These are phyloP conservation scores for Maudiozyma turicensis DNA, from an alignment of 805 yeast species.

Conservation along the genomic window DNA sequence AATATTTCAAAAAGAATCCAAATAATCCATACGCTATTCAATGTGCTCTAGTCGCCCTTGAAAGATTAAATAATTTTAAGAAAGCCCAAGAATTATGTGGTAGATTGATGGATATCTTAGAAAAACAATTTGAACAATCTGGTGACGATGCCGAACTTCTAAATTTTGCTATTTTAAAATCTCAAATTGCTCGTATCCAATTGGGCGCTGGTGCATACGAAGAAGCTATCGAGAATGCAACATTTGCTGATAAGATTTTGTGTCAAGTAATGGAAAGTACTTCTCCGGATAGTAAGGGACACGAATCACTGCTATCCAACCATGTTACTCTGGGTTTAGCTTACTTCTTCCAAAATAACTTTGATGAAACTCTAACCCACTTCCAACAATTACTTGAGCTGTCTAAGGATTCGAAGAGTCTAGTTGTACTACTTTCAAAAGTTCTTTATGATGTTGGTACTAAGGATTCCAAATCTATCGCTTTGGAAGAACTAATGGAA, in stretches of 20 bases:
- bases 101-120: constrained; percentile 41
- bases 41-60: constrained; percentile 48
- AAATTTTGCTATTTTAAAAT: constrained; percentile 48
- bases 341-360: constrained; percentile 51
- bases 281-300: not conserved
- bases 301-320: constrained; percentile 39
- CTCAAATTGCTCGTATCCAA: constrained; percentile 63
- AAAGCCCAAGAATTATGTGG: constrained; percentile 41
- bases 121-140: constrained; percentile 43
- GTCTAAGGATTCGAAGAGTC: constrained; percentile 49
- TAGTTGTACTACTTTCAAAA: constrained; percentile 69
- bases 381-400: constrained; percentile 52
- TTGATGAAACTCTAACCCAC: constrained; percentile 56
- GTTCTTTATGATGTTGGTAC: constrained; percentile 68
- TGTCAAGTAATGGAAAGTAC: constrained; percentile 20
- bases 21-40: constrained; percentile 47
- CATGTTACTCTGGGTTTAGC: constrained; percentile 65
- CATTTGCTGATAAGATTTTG: constrained; percentile 42
- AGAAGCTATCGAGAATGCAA: constrained; percentile 52
- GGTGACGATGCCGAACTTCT: constrained; percentile 41
- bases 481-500: constrained; percentile 69
- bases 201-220: constrained; percentile 51
- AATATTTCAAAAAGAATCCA: constrained; percentile 54
- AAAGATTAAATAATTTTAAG: constrained; percentile 57
- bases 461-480: constrained; percentile 71